These are phyloP conservation scores for Escallonia rubra DNA, from an alignment of 129 eudicot genomes.

Conservation along the genomic window DNA sequence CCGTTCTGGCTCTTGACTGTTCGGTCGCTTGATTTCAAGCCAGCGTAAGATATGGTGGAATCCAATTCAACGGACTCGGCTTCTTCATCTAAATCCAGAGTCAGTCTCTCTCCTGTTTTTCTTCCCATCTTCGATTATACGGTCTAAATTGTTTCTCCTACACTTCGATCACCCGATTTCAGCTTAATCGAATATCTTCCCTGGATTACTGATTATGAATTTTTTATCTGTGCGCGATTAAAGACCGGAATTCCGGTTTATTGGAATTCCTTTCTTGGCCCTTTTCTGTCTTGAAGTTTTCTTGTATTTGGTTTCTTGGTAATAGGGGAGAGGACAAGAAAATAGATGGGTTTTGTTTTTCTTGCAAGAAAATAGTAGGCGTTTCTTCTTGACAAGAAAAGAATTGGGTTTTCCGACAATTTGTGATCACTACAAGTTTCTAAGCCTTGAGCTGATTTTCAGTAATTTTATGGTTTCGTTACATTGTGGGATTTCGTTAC, in stretches of 20 bases:
- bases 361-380: too few species aligned
- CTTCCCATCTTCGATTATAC: background rate
- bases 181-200: background rate
- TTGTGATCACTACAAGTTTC: background rate
- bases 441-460: background rate
- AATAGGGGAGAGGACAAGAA: too few species aligned
- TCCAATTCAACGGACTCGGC: slow-evolving; percentile 25
- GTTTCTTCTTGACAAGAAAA: too few species aligned
- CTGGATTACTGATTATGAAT: background rate
- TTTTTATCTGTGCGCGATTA: too few species aligned
- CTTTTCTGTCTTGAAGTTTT: too few species aligned
- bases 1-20: background rate
- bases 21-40: background rate
- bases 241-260: too few species aligned
- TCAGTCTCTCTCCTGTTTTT: background rate
- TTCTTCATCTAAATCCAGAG: slow-evolving; percentile 24
- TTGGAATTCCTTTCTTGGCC: too few species aligned
- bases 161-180: background rate
- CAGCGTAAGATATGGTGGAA: slow-evolving; percentile 12
- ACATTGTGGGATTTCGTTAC: too few species aligned
- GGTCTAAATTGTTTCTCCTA: background rate
- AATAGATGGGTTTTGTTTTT: too few species aligned
- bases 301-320: too few species aligned
- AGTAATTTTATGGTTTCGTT: too few species aligned
- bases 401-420: too few species aligned